Evolutionary conservation across 306 rosid genomes (phyloP), one percentile per base, ranked within the genome.

Genomic region (Begonia peltatifolia): DNA sequence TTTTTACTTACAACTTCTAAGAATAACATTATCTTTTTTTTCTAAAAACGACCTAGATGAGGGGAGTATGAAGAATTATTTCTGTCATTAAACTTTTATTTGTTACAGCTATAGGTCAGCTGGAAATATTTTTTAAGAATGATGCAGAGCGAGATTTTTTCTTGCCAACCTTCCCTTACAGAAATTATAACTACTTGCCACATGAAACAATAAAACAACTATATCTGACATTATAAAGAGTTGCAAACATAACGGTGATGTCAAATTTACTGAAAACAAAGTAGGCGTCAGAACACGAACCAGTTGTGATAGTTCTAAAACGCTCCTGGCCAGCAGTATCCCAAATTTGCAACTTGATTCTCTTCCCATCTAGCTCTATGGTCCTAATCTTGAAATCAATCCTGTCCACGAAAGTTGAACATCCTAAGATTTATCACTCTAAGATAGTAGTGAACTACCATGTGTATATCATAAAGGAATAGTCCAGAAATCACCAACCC

Each of bases 271-370:
- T 62, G 14, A 22, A 18, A 30, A 30, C 38, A 30, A 30, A 30
- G 38, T 11, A 23, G 35, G 11, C 4, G 18, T 13, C 49, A 16
- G 9, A 12, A 44, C 10, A 77, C 93, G 62, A 63, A 84, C 97
- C 97, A 63, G 97, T 88, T 42, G 97, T 88, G 64, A 88, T 88
- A 38, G 95, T 88, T 67, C 97, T 83, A 66, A 88, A 82, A n/a
- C 95, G 79, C 63, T 88, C 97, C 65, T 88, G 95, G 52, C 97
- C 97, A 71, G 97, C 95, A 57, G 97, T 88, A 68, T 88, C 97
- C 97, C 97, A 88, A 67, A 88, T 84, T 82, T 84, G 97, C 79
- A 88, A 74, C 65, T 88, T 88, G 69, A 88, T 84, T 59, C 97
- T 76, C 62, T 84, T 88, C 51, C 82, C 81, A 60, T 88, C 97